Percentiles rank a stretch among this genome's conserved stretches.
Conservation (phyloP, 73 alveolate species). For the Stentor roeselii region DNA sequence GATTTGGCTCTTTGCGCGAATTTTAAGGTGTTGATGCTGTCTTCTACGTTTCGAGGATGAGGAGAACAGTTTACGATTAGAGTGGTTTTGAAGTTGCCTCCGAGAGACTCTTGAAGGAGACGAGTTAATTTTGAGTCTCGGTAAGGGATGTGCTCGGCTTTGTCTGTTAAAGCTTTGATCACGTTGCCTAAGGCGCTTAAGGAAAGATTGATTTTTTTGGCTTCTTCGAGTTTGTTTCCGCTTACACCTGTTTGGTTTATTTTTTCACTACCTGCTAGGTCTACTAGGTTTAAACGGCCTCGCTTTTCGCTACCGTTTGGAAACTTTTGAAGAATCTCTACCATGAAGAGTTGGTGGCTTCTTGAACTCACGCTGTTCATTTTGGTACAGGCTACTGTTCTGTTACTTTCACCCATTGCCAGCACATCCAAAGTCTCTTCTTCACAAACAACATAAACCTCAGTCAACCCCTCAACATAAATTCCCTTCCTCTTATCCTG, state of each 20-base stretch:
- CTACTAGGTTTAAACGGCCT: conserved; percentile 79
- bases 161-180: conserved; percentile 68
- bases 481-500: conserved; percentile 74
- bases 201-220: conserved; percentile 76
- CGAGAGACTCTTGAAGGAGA: conserved; percentile 75
- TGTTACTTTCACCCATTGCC: conserved; percentile 57
- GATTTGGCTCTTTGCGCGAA: conserved; percentile 92
- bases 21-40: conserved; percentile 75
- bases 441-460: conserved; percentile 42
- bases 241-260: conserved; percentile 69
- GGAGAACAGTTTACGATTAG: conserved; percentile 86
- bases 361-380: conserved; percentile 65
- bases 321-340: conserved; percentile 44
- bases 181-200: conserved; percentile 83
- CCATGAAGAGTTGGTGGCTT: conserved; percentile 63
- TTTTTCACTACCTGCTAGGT: conserved; percentile 89
- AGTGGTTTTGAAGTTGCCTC: conserved; percentile 79
- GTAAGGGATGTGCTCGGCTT: conserved; percentile 76
- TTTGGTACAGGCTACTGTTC: conserved; percentile 68
- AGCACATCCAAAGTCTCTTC: conserved; percentile 45
- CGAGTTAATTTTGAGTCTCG: conserved; percentile 83
- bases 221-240: conserved; percentile 73
- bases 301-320: conserved; percentile 55
- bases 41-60: conserved; percentile 67
- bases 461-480: conserved; percentile 75